Evolutionary conservation across 768 basidiomycete species (phyloP), one percentile per base, ranked within the genome.

Genomic region (Lactarius sanguifluus): DNA sequence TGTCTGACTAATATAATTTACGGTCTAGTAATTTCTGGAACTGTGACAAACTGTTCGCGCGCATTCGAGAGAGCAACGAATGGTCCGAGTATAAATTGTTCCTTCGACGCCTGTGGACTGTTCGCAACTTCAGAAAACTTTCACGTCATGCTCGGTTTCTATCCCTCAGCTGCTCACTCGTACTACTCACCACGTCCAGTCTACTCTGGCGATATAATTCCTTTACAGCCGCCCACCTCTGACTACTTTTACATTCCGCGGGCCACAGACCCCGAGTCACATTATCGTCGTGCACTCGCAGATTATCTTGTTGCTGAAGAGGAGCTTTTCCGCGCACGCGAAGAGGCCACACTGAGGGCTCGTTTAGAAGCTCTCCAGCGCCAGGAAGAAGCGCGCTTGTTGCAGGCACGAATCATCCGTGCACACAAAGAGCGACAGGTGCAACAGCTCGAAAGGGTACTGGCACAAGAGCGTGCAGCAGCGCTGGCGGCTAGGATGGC

Each of bases 201-300:
- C 12, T 66, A 67, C 32, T n/a, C 23, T 2, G 40, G 62, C 32
- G 55, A 40, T 38, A 20, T 50, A 40, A 30, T 40, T 28, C 20
- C 55, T 55, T 7, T 55, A 40, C 16, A 36, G 5, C 23, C 40
- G 8, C 30, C 18, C 25, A 20, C 30, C 9, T 34, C 47, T 9
- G 54, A n/a, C 32, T 15, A 40, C 1, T 23, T 25, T 34, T 23
- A 38, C 18, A 7, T 7, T 25, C 16, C 32, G 5, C 55, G 16
- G 10, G 3, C n/a, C 38, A 34, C 16, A 9, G 52, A 56, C 2
- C 62, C 62, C 9, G 43, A 54, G 52, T 28, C 56, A 23, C 70
- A 62, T 32, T 71, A 69, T 62, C 70, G 62, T 34, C 65, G 59
- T 47, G 65, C 68, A 1, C 55, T 71, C 38, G 40, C 47, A 5